These are phyloP conservation scores for Lanmaoa pseudosensibilis DNA, from an alignment of 768 basidiomycete genomes.

Conservation along the genomic window DNA sequence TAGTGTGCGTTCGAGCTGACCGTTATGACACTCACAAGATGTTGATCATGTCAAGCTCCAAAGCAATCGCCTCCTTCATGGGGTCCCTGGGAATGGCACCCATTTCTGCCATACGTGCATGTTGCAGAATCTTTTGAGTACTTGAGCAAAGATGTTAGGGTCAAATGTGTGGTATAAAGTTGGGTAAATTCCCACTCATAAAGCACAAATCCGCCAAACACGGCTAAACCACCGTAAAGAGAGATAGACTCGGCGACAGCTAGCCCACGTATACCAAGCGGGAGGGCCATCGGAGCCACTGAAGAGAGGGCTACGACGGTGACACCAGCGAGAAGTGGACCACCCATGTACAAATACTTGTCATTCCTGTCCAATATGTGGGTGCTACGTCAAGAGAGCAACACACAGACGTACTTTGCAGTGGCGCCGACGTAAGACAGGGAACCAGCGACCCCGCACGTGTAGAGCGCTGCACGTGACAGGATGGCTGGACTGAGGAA, in stretches of 20 bases:
- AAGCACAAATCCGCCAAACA: conserved; percentile 84
- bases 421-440: conserved; percentile 89
- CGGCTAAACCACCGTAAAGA: conserved; percentile 85
- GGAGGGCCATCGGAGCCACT: conserved; percentile 88
- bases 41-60: conserved; percentile 88
- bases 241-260: conserved; percentile 76
- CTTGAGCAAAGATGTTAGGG: conserved; percentile 27
- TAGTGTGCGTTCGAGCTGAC: conserved; percentile 1
- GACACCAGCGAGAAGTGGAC: conserved; percentile 84
- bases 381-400: not conserved
- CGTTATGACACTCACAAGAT: conserved; percentile 62
- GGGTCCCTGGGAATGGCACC: conserved; percentile 71
- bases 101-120: conserved; percentile 71
- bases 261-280: conserved; percentile 74
- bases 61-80: conserved; percentile 70
- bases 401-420: conserved; percentile 52
- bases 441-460: conserved; percentile 80
- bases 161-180: not conserved
- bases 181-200: conserved; percentile 62
- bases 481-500: conserved; percentile 85
- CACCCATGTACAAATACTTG: conserved; percentile 83
- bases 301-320: conserved; percentile 84
- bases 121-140: conserved; percentile 81
- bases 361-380: conserved; percentile 51
- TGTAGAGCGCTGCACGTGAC: conserved; percentile 85